Evolutionary conservation across 305 asterid genomes (phyloP), one percentile per base, ranked within the genome.

Genomic region (Caryopteris hybrid): DNA sequence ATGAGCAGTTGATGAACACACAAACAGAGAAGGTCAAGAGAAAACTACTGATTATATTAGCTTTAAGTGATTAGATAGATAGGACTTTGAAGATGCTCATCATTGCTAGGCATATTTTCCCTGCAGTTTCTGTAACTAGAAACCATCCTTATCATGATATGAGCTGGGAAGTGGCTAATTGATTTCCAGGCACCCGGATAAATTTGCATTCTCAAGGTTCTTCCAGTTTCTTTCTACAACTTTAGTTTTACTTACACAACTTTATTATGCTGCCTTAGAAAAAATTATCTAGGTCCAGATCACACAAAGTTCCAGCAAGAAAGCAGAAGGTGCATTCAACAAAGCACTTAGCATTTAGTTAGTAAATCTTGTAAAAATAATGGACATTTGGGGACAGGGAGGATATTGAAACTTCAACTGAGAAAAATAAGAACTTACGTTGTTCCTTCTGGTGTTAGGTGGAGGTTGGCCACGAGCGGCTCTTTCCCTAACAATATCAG

Each of bases 341-440:
- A 25, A 25, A 25, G 31, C 31, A 1, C 31, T 25, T 25, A 25
- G 31, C 31, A 25, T 25, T n/a, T 8, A 36, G 20, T 58, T 41
- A 46, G 21, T 63, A 65, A 61, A 75, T 46, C 10, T n/a, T 41
- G 47, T n/a, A 55, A 48, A 58, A 12, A 70, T 45, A 60, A 57
- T 6, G 52, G 31, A 67, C 17, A 58, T 23, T 43, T 61, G 47
- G 51, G 31, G 17, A 59, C 16, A 27, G 34, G 38, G 22, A 20
- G 5, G 62, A 39, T 17, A 45, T 58, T 23, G 64, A 17, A 51
- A 45, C 33, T 51, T 61, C 22, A 66, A 61, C 20, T 25, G 48
- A 64, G 69, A 61, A 39, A 63, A 43, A 33, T 43, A 57, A 61
- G 22, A 63, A 66, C 82, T 80, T 72, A 84, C 88, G 1, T 50